Conservation (phyloP, 2,329 filamentous ascomycete genomes). For the Ophiocordyceps camponoti-saundersi region DNA sequence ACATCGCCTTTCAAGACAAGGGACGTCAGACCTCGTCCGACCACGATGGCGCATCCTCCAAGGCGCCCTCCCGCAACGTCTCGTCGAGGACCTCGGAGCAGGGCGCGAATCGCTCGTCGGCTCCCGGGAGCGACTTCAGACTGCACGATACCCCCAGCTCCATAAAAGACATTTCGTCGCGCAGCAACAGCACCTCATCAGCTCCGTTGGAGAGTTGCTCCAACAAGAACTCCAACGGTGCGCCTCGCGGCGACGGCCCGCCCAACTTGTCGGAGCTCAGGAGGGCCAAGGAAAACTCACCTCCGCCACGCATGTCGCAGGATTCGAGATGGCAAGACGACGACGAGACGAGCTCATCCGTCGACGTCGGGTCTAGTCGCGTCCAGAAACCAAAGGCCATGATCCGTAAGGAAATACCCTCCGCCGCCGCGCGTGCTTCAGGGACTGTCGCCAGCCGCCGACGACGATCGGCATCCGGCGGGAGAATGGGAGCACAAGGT, state of each 20-base stretch:
- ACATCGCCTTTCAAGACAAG: slow-evolving; percentile 85
- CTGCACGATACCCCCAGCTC: slow-evolving; percentile 65
- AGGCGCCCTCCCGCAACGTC: slow-evolving; percentile 27
- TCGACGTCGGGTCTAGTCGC: slow-evolving; percentile 21
- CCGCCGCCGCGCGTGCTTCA: neutral
- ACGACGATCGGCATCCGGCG: slow-evolving; percentile 8
- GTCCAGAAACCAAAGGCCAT: slow-evolving; percentile 30
- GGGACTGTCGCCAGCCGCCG: neutral
- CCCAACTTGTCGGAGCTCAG: slow-evolving; percentile 10
- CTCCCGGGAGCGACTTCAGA: slow-evolving; percentile 41
- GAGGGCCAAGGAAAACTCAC: slow-evolving; percentile 17
- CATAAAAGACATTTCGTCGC: slow-evolving; percentile 26
- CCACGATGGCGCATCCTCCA: slow-evolving; percentile 35
- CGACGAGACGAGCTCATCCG: slow-evolving; percentile 25
- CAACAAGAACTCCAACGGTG: slow-evolving; percentile 17
- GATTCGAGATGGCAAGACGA: slow-evolving; percentile 42
- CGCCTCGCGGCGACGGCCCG: slow-evolving; percentile 9
- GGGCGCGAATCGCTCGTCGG: slow-evolving; percentile 11
- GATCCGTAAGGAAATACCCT: slow-evolving; percentile 46
- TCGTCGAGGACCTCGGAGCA: slow-evolving; percentile 20
- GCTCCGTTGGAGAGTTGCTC: slow-evolving; percentile 18
- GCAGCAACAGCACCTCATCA: slow-evolving; percentile 22
- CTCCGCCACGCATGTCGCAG: slow-evolving; percentile 34
- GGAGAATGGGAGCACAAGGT: slow-evolving; percentile 7
- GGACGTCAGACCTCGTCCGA: slow-evolving; percentile 43